Conservation (phyloP, 2,329 filamentous ascomycete genomes). For the Clarireedia paspali region DNA sequence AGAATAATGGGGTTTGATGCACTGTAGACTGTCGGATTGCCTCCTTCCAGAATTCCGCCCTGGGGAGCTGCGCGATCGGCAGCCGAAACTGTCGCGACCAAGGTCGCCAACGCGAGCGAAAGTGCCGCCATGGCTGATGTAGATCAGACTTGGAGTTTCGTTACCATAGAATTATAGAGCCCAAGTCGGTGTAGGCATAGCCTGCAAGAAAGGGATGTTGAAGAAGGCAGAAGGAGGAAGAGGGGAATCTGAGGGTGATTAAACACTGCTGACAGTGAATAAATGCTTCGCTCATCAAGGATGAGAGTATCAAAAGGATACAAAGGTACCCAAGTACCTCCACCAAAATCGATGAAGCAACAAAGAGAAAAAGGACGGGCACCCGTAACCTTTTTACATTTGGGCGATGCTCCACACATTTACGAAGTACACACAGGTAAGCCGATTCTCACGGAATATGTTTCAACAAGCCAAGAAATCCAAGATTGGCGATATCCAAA, state of each 20-base stretch:
- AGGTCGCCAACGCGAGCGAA: background rate
- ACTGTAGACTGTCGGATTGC: slow-evolving; percentile 54
- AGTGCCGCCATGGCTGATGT: background rate
- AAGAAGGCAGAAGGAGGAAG: background rate
- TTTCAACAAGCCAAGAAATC: no score
- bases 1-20: slow-evolving; percentile 56
- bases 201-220: background rate
- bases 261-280: no score
- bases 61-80: slow-evolving; percentile 34
- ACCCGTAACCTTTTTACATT: no score
- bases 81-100: slow-evolving; percentile 8
- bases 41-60: slow-evolving; percentile 56
- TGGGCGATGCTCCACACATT: no score
- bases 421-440: no score
- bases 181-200: background rate
- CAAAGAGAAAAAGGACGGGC: no score
- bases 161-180: background rate
- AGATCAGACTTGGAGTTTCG: background rate
- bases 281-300: no score
- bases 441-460: no score
- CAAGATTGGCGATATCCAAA: no score
- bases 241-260: no score
- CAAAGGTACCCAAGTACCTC: background rate
- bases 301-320: background rate
- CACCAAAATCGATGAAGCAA: background rate